Conservation (phyloP, 257 asterid species). For the Solanum pimpinellifolium region DNA sequence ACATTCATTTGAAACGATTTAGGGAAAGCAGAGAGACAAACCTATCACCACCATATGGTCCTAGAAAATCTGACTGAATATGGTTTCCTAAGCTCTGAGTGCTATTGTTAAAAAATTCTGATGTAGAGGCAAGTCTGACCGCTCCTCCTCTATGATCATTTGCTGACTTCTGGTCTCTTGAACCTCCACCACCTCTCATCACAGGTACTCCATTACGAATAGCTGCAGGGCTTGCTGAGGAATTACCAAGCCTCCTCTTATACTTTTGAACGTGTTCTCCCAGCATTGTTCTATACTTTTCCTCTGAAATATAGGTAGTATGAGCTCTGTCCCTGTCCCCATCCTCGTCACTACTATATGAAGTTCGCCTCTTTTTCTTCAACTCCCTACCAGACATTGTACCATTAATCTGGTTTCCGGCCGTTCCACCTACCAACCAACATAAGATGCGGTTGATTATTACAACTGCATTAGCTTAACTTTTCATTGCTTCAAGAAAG, state of each 20-base stretch:
- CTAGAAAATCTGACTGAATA: conserved; percentile 43
- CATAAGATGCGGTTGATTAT: conserved; percentile 6
- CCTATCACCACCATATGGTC: conserved; percentile 67
- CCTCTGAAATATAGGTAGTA: conserved; percentile 66
- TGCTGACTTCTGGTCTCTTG: conserved; percentile 48
- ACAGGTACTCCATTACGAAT: conserved; percentile 30
- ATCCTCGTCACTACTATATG: conserved; percentile 71
- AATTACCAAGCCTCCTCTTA: conserved; percentile 56
- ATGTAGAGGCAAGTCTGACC: conserved; percentile 51
- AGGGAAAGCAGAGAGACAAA: conserved; percentile 12
- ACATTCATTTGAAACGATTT: neutral
- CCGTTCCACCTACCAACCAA: conserved; percentile 35
- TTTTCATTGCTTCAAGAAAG: neutral
- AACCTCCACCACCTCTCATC: conserved; percentile 31
- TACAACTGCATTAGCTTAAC: neutral
- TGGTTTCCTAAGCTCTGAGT: conserved; percentile 42
- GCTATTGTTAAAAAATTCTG: conserved; percentile 38
- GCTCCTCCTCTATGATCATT: conserved; percentile 52
- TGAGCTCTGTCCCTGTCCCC: conserved; percentile 65
- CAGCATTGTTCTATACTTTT: conserved; percentile 81
- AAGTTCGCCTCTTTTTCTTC: conserved; percentile 63
- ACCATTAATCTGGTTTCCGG: conserved; percentile 46
- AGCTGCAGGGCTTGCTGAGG: conserved; percentile 46
- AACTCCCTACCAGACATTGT: conserved; percentile 49
- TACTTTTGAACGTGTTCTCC: conserved; percentile 90